Evolutionary conservation across 2,329 filamentous ascomycete genomes (phyloP).

Genomic region (Trichoderma simmonsii): DNA sequence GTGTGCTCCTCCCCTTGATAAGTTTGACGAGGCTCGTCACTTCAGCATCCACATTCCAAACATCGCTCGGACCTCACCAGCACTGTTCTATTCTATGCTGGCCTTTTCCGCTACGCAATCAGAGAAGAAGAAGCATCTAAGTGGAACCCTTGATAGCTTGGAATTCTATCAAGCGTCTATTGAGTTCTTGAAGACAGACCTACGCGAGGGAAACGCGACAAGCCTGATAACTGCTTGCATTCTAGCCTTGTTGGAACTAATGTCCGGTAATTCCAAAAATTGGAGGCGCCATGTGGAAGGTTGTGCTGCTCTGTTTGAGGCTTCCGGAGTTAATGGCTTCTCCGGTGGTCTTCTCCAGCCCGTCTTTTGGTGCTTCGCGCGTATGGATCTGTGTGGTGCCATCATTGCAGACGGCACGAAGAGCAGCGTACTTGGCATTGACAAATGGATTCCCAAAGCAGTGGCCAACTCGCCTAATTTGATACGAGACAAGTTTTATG

Average conservation of each 20-base stretch:
- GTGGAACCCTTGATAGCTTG: background rate
- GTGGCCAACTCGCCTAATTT: background rate
- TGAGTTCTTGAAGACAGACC: background rate
- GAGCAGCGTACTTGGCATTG: background rate
- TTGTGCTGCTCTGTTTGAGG: background rate
- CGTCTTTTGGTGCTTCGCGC: background rate
- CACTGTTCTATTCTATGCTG: background rate
- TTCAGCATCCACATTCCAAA: background rate
- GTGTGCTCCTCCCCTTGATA: background rate
- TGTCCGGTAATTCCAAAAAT: background rate
- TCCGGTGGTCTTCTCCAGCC: background rate
- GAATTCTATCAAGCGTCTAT: background rate
- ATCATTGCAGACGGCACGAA: background rate
- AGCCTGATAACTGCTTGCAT: background rate
- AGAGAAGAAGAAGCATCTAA: background rate
- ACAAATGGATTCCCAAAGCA: background rate
- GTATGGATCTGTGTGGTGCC: background rate
- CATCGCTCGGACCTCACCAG: background rate
- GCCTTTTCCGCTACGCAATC: background rate
- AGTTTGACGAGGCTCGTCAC: background rate
- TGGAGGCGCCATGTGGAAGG: background rate
- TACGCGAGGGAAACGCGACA: background rate
- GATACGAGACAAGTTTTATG: background rate
- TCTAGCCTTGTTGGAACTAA: background rate
- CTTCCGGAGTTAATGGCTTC: background rate